phyloP scores from a whole-genome alignment of 2,329 filamentous ascomycete species.

The Penicillium decumbens region DNA sequence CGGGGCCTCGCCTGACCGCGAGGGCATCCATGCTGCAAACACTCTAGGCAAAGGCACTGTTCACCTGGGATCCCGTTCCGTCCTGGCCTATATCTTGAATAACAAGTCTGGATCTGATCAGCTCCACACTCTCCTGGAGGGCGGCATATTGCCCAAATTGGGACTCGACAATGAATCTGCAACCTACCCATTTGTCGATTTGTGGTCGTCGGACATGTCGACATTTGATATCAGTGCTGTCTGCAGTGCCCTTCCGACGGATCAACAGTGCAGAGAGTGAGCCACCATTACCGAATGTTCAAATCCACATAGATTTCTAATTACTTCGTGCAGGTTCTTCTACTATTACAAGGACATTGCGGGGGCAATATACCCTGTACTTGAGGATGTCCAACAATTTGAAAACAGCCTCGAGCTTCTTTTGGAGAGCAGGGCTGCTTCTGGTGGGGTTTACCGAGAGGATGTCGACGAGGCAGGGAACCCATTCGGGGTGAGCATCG shows the following conservation, averaged over 20 bases:
- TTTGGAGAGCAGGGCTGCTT: conserved; percentile 48
- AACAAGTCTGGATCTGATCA: conserved; percentile 49
- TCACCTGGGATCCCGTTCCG: conserved; percentile 58
- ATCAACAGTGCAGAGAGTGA: conserved; percentile 53
- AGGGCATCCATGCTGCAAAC: conserved; percentile 59
- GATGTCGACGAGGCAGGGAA: conserved; percentile 48
- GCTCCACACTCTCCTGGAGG: conserved; percentile 54
- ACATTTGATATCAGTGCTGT: conserved; percentile 55
- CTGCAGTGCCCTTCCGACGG: conserved; percentile 55
- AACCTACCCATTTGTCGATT: conserved; percentile 61
- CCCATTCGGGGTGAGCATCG: conserved; percentile 55
- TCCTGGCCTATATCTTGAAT: conserved; percentile 57
- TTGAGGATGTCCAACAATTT: conserved; percentile 53
- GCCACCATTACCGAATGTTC: conserved; percentile 13
- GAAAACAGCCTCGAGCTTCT: conserved; percentile 53
- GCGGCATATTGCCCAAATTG: conserved; percentile 58
- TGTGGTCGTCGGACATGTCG: conserved; percentile 60
- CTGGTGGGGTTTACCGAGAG: conserved; percentile 40
- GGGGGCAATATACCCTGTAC: conserved; percentile 57
- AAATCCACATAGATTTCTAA: conserved; percentile 6
- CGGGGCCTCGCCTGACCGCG: conserved; percentile 39
- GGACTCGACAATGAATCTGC: conserved; percentile 61
- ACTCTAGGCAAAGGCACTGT: conserved; percentile 57
- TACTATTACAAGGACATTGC: conserved; percentile 55
- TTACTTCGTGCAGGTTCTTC: conserved; percentile 45